phyloP scores from a whole-genome alignment of 768 basidiomycete species.

The Boletus edulis region DNA sequence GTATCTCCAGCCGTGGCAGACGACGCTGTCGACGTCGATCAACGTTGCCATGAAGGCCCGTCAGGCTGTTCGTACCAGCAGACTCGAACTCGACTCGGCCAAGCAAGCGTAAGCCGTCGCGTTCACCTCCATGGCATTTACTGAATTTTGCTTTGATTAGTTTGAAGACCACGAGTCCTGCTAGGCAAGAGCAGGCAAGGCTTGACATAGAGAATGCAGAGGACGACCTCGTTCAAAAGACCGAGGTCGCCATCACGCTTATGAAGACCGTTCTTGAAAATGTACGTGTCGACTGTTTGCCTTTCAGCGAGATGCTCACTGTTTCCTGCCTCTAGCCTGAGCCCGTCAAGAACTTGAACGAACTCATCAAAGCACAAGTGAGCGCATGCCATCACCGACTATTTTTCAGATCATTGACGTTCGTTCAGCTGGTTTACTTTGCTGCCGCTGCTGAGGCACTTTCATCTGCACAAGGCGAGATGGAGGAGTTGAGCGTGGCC shows the following conservation, averaged over 20 bases:
- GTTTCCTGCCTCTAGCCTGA: conserved; percentile 65
- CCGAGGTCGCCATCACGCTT: conserved; percentile 92
- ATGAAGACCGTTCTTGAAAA: conserved; percentile 99
- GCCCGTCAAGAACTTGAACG: conserved; percentile 90
- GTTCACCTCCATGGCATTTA: background rate
- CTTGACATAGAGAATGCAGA: conserved; percentile 92
- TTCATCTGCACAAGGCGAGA: conserved; percentile 81
- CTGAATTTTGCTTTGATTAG: conserved; percentile 38
- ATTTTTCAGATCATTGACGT: conserved; percentile 3
- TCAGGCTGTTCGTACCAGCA: conserved; percentile 72
- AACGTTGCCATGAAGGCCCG: conserved; percentile 91
- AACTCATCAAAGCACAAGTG: conserved; percentile 88
- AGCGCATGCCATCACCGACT: conserved; percentile 5
- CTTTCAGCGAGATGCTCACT: background rate
- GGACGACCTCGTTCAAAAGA: conserved; percentile 96
- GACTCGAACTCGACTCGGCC: conserved; percentile 88
- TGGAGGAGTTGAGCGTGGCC: conserved; percentile 89
- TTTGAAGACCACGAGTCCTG: conserved; percentile 71
- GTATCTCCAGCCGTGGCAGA: conserved; percentile 85
- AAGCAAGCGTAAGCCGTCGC: conserved; percentile 68
- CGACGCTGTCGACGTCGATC: conserved; percentile 79
- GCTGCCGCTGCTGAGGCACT: conserved; percentile 77
- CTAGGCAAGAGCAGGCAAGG: conserved; percentile 87
- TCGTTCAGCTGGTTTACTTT: conserved; percentile 62
- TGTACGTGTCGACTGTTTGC: conserved; percentile 45